A percentile compares a stretch with the other conserved stretches of the same genome.
Conservation (phyloP, 306 rosid genomes). For the Vicia sativa region DNA sequence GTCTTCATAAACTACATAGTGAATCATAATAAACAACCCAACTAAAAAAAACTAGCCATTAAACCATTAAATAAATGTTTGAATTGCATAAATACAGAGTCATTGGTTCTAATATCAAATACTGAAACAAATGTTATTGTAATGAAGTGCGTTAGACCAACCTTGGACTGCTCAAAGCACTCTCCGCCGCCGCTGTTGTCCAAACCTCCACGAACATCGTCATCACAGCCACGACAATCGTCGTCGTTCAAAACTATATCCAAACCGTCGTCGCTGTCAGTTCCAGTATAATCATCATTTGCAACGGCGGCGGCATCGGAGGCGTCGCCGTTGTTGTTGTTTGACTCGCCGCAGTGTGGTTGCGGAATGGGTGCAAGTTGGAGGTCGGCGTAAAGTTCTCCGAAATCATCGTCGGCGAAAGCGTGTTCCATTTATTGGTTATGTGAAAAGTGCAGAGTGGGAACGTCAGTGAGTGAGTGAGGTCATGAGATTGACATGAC, state of each 20-base stretch:
- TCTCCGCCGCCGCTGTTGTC: background rate
- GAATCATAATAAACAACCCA: constrained; percentile 29
- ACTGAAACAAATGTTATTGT: no score
- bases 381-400: constrained; percentile 29
- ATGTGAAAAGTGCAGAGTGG: background rate
- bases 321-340: constrained; percentile 10
- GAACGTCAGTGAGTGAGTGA: background rate
- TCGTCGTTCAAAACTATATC: constrained; percentile 69
- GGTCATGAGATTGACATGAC: background rate
- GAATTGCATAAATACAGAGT: constrained; percentile 9
- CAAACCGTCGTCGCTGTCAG: constrained; percentile 62
- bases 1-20: constrained; percentile 53
- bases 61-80: constrained; percentile 12
- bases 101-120: background rate
- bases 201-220: background rate
- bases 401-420: constrained; percentile 11
- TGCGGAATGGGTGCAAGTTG: background rate
- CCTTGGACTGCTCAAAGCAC: constrained; percentile 17
- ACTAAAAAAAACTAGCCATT: constrained; percentile 9
- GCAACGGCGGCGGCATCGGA: constrained; percentile 8
- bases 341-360: background rate
- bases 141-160: no score
- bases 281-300: constrained; percentile 38
- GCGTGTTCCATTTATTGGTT: background rate
- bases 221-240: constrained; percentile 34